Base-by-base conservation (phyloP, 2,329 filamentous ascomycete species). In the Hirsutella rhossiliensis region DNA sequence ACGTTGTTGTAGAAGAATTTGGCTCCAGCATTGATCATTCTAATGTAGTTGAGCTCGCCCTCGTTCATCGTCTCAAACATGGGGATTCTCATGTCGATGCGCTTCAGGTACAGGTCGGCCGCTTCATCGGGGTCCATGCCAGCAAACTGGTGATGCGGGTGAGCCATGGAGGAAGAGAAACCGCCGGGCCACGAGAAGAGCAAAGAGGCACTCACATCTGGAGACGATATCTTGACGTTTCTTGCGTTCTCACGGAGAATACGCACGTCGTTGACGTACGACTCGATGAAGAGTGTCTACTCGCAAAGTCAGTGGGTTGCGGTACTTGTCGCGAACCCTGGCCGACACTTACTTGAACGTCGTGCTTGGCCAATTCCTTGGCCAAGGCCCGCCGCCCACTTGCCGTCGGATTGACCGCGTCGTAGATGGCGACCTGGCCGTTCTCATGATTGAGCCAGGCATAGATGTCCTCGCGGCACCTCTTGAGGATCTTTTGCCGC, bases 1-100 rank as follows among this genome's bases (percentile, higher is more conserved):
- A 92, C 86, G 53, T 97, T 96, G 68, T 98, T 98, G 64, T 97
- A 90, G 54, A 90, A 84, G 58, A 98, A 84, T 52, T 87, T 81
- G 58, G 90, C 80, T 38, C 92, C 92, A 8, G 92, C 92, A 54
- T 98, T 98, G 61, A 97, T 94, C 90, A 98, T 96, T 69, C 95
- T 96, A 67, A 98, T 90, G 66, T 90, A 98, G 61, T 97, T 95
- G 50, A 98, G 74, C 52, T 97, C 89, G 28, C 76, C 74, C 62
- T 98, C 92, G 55, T 89, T 77, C 88, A 98, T 97, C 1, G 87
- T 94, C 66, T 98, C 89, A 54, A 95, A 98, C 47, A 90, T 82
- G 18, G 92, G 92, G 47, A 98, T 98, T 53, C 92, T 87, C 54
- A 86, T 82, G 50, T 87, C 82, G 58, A 98, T 97, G 42, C 92